phyloP scores from a whole-genome alignment of 495 filamentous ascomycete species.

The Talaromyces ruber region DNA sequence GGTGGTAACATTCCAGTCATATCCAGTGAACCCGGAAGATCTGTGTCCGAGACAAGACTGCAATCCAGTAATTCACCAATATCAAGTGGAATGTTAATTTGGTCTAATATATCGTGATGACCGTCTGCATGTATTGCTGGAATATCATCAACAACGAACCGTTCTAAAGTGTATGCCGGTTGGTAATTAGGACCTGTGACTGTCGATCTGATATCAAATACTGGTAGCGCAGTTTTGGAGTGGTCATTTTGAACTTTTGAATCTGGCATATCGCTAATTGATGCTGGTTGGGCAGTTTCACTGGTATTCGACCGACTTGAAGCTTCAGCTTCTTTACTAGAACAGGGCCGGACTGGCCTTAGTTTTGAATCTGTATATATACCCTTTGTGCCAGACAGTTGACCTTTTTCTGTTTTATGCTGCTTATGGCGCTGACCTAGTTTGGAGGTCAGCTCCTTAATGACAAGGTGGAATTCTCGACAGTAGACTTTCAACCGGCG shows the following conservation, averaged over 20 bases:
- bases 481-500: not conserved
- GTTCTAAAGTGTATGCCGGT: not conserved
- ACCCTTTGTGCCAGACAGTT: not conserved
- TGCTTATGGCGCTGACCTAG: not conserved
- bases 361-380: not conserved
- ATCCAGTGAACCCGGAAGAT: not conserved
- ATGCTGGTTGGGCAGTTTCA: not conserved
- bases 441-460: not conserved
- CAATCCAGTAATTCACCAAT: not conserved
- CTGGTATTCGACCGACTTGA: not conserved
- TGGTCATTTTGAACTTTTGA: not conserved
- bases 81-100: not conserved
- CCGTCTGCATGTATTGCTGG: not conserved
- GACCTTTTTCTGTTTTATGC: not conserved
- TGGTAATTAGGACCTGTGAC: not conserved
- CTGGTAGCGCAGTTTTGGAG: not conserved
- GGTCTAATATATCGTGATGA: not conserved
- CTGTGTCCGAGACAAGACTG: not conserved
- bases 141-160: not conserved
- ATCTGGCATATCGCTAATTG: not conserved
- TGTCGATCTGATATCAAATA: not conserved
- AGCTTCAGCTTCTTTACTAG: not conserved
- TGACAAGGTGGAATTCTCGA: too few relatives aligned
- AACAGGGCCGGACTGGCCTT: not conserved
- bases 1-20: not conserved